Evolutionary conservation across 345 rosid genomes (phyloP), one percentile per base, ranked within the genome.

Genomic region (Bruguiera sexangula): DNA sequence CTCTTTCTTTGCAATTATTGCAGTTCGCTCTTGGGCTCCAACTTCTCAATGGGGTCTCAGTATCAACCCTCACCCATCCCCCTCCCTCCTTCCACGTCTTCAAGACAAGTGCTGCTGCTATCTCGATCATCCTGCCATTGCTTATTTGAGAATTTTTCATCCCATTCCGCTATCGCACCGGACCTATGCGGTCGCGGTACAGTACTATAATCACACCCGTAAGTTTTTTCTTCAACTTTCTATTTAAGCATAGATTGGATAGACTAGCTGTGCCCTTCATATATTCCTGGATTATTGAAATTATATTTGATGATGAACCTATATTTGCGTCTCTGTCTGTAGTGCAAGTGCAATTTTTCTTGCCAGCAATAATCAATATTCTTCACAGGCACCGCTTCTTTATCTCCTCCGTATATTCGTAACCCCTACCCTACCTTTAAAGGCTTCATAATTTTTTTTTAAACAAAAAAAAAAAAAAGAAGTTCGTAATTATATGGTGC

Each of bases 21-120:
- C 89, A 92, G 97, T 94, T 84, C 97, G 88, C 76, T 92, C 90
- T 71, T 93, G 96, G 95, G 98, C 95, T 6, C 98, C 98, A 5
- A 88, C 96, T 6, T 93, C 90, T 62, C 90, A 93, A 73, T 90
- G 98, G 98, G 96, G 96, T 37, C 88, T 92, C 79, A 90, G 91
- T 80, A 84, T 88, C 52, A 96, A 36, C 50, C 30, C 30, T 55
- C 29, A 27, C 29, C 6, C 53, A 32, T 19, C 15, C 34, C 11
- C 20, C 3, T 20, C 9, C 16, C n/a, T 11, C 10, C 29, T 1
- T 27, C 2, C 24, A 24, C 24, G 24, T 1, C 29, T 27, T 27
- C 29, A 27, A 27, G 29, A 27, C 29, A 2, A 27, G 29, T 27
- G 29, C 29, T 2, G 0, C 29, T 27, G 29, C 29, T 2, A 27